Evolutionary conservation across 352 stramenopile genomes (phyloP), one percentile per base, ranked within the genome.

Genomic region (Pythium sukuiense): DNA sequence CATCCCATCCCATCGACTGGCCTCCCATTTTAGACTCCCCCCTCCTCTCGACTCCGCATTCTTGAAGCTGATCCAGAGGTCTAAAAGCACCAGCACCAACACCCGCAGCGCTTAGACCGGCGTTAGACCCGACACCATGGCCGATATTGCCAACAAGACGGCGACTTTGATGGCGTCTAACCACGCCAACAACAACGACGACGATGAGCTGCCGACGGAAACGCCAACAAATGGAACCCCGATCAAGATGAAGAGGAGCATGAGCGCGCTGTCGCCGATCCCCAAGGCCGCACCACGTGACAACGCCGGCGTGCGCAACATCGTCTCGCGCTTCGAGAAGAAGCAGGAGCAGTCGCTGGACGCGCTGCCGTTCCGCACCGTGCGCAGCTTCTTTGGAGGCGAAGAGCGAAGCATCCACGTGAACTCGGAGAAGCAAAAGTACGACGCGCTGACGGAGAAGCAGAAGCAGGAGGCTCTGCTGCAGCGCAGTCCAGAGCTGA

Each of bases 301-400:
- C 35, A 41, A 41, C 35, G 35, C 35, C 2, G 35, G 35, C 33
- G 64, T 90, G 45, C 80, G 85, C 41, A 67, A 80, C 41, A 80
- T 83, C 9, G 70, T 83, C n/a, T 64, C 72, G 30, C 78, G 72
- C n/a, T 79, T 91, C 32, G 80, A 91, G 65, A 71, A 59, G 3
- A 82, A 88, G 64, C 73, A 83, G 29, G 54, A 79, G 8, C 76
- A 87, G 48, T 70, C 67, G 2, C 65, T 91, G 29, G 80, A 85
- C 14, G 71, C 57, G 7, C 65, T 88, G 6, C 77, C 80, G 43
- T 72, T 86, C 50, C 77, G 80, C 29, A 88, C 80, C 18, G 80
- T 86, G 58, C 80, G 80, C 45, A 71, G 76, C 24, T 88, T 86
- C 33, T 88, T 88, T 54, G 71, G 69, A 11, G 79, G 76, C 5